Conservation (phyloP, 2,329 filamentous ascomycete genomes). For the Pestalotiopsis sp. region DNA sequence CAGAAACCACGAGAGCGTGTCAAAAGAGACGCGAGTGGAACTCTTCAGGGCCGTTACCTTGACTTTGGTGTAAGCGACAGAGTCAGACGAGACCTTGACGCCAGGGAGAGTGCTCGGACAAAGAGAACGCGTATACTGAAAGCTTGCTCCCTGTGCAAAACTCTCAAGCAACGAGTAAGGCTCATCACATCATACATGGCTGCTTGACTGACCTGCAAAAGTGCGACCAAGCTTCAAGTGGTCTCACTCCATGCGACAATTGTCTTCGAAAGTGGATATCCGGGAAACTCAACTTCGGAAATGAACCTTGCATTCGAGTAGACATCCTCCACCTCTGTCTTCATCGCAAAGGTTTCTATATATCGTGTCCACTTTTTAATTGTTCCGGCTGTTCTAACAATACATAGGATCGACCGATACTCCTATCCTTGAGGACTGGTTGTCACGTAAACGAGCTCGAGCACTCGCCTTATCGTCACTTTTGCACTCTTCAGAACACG, state of each 20-base stretch:
- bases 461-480: background rate
- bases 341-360: background rate
- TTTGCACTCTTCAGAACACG: too few species aligned
- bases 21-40: background rate
- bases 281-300: background rate
- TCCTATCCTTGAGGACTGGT: background rate
- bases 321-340: background rate
- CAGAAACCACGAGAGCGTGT: background rate
- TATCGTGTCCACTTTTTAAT: fast-evolving
- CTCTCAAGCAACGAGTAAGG: background rate
- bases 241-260: background rate
- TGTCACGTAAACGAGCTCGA: background rate
- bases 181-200: background rate
- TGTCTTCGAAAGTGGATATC: background rate
- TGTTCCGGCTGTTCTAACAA: background rate
- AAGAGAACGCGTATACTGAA: background rate
- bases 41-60: background rate
- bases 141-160: background rate
- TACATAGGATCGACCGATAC: background rate
- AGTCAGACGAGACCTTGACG: background rate
- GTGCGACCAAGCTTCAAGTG: background rate
- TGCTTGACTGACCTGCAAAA: background rate
- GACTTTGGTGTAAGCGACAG: background rate
- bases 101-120: background rate
- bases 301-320: background rate